Percentiles rank a stretch among this genome's conserved stretches.
These are phyloP conservation scores for Mycena latifolia DNA, from an alignment of 768 basidiomycete species.

Conservation along the genomic window DNA sequence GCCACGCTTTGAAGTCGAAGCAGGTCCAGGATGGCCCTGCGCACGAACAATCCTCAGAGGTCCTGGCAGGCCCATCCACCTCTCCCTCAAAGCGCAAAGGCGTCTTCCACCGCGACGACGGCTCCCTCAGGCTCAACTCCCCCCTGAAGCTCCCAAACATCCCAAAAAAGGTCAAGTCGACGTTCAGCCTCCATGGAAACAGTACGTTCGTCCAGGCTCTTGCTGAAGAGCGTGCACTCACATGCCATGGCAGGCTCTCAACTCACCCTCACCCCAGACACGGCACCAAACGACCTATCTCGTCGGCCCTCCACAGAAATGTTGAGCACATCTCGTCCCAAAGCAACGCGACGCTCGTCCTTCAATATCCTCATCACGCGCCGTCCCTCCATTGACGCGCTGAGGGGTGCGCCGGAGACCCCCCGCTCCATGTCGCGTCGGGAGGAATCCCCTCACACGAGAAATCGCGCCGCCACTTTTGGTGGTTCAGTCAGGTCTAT, in stretches of 20 bases:
- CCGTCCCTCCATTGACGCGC: constrained; percentile 52
- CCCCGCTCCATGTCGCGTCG: constrained; percentile 24
- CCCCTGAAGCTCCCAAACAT: constrained; percentile 47
- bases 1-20: constrained; percentile 33
- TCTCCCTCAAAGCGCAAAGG: constrained; percentile 62
- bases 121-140: constrained; percentile 49
- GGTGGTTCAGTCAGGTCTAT: constrained; percentile 77
- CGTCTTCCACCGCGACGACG: constrained; percentile 61
- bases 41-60: constrained; percentile 44
- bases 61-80: constrained; percentile 54
- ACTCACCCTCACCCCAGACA: constrained; percentile 35
- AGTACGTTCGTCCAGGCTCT: constrained; percentile 45
- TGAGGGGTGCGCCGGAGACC: constrained; percentile 39
- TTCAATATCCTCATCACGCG: constrained; percentile 35
- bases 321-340: constrained; percentile 28
- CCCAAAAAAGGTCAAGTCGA: constrained; percentile 67
- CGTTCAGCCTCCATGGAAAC: constrained; percentile 51
- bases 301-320: constrained; percentile 34
- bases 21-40: constrained; percentile 25
- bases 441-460: constrained; percentile 38
- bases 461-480: constrained; percentile 32
- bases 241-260: constrained; percentile 36
- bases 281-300: constrained; percentile 11
- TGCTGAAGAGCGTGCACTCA: constrained; percentile 45
- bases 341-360: constrained; percentile 32